Conservation (phyloP, 306 rosid species). For the Castanea sativa region DNA sequence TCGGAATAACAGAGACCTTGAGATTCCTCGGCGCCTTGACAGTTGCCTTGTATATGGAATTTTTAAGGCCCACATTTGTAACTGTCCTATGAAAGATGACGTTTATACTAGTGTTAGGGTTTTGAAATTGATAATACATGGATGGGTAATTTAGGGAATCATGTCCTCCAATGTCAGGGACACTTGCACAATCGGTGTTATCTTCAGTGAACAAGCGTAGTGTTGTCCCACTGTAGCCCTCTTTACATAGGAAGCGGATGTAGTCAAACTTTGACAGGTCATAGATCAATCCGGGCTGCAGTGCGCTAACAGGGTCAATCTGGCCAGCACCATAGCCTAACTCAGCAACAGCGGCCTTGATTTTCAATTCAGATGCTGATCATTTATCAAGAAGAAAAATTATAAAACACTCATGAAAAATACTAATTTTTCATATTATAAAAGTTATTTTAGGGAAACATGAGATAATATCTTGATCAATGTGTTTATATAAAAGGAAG, state of each 20-base stretch:
- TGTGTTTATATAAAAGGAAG: no score
- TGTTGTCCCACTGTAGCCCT: conserved; percentile 39
- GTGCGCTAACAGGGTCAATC: conserved; percentile 46
- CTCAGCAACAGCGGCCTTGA: conserved; percentile 18
- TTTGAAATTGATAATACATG: conserved; percentile 40
- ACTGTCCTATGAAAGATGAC: conserved; percentile 55
- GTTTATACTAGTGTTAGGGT: conserved; percentile 20
- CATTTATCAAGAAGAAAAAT: conserved; percentile 18
- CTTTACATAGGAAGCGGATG: conserved; percentile 52
- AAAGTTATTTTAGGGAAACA: neutral
- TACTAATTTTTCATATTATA: neutral
- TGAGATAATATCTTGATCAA: no score
- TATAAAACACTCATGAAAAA: neutral
- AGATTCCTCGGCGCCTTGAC: no score
- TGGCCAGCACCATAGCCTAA: conserved; percentile 67
- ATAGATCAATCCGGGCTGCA: conserved; percentile 61
- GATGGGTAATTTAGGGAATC: conserved; percentile 85
- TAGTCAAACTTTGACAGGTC: conserved; percentile 40
- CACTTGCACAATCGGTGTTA: neutral
- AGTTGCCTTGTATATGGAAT: conserved; percentile 52
- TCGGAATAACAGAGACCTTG: conserved; percentile 47
- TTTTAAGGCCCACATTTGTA: conserved; percentile 52
- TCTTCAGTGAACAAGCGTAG: conserved; percentile 17
- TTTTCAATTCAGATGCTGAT: conserved; percentile 48
- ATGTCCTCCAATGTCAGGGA: no score